Conservation (phyloP, 202 grass and related monocot genomes). For the Panicum hallii region DNA sequence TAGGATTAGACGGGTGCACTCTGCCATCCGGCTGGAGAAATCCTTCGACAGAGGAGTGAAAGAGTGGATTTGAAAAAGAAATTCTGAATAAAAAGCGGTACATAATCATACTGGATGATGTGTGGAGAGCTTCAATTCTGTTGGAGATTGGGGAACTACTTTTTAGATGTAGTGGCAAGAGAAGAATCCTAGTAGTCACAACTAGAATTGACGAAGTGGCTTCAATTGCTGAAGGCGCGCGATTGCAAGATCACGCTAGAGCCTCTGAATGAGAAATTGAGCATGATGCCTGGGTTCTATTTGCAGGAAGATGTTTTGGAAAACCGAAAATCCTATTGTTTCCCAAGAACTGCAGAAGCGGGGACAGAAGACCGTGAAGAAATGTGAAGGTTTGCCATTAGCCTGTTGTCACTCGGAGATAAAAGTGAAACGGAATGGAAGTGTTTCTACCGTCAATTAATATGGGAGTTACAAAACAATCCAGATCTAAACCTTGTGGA, state of each 20-base stretch:
- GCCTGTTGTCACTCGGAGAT: conserved; percentile 34
- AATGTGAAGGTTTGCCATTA: conserved; percentile 62
- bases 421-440: conserved; percentile 41
- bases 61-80: background rate
- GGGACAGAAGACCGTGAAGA: conserved; percentile 30
- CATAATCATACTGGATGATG: conserved; percentile 37
- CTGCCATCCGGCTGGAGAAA: too few relatives aligned
- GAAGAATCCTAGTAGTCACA: conserved; percentile 56
- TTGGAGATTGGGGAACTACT: background rate
- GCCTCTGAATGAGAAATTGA: conserved; percentile 13
- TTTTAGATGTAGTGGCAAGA: background rate
- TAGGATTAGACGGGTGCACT: too few relatives aligned
- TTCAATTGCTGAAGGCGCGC: conserved; percentile 10
- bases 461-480: conserved; percentile 47
- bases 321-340: background rate
- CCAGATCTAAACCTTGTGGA: background rate
- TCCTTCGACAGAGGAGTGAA: too few relatives aligned
- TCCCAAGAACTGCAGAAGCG: background rate
- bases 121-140: background rate
- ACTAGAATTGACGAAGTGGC: conserved; percentile 41
- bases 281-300: conserved; percentile 42
- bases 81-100: conserved; percentile 37
- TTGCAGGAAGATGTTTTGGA: conserved; percentile 49
- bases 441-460: conserved; percentile 38
- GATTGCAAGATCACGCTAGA: conserved; percentile 15